Percentiles rank a stretch among this genome's conserved stretches.
These are phyloP conservation scores for Rhododendron mucronatum DNA, from an alignment of 148 eudicot genomes.

Conservation along the genomic window DNA sequence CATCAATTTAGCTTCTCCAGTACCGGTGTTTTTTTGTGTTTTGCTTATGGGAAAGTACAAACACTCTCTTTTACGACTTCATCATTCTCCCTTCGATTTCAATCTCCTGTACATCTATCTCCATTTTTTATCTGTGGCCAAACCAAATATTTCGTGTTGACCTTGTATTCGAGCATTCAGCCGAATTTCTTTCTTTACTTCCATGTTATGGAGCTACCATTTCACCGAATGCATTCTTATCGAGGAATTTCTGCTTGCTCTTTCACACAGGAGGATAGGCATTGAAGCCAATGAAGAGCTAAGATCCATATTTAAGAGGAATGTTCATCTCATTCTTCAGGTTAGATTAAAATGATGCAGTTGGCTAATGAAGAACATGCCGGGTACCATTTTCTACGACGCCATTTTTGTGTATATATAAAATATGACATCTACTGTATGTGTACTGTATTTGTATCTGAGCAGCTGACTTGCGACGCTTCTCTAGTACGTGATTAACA, in stretches of 20 bases:
- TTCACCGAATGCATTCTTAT: constrained; percentile 1
- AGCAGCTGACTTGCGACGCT: too few relatives aligned
- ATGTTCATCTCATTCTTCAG: constrained; percentile 77
- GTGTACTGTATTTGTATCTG: neutral
- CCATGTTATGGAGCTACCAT: neutral
- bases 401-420: too few relatives aligned
- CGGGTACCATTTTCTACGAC: neutral
- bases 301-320: constrained; percentile 69
- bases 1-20: too few relatives aligned
- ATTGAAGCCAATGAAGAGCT: constrained; percentile 82
- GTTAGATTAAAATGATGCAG: constrained; percentile 57
- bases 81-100: neutral
- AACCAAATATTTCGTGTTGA: neutral
- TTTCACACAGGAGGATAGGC: constrained; percentile 54
- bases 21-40: neutral
- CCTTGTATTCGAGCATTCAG: too few relatives aligned
- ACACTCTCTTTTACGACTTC: neutral
- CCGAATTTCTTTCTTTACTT: neutral
- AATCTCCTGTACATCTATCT: neutral
- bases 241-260: neutral
- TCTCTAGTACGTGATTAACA: too few relatives aligned
- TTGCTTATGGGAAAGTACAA: neutral
- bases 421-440: neutral
- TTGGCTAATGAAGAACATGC: neutral
- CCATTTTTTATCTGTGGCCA: neutral